These are phyloP conservation scores for Ramularia endophylla DNA, from an alignment of 2,329 filamentous ascomycete genomes.

Conservation along the genomic window DNA sequence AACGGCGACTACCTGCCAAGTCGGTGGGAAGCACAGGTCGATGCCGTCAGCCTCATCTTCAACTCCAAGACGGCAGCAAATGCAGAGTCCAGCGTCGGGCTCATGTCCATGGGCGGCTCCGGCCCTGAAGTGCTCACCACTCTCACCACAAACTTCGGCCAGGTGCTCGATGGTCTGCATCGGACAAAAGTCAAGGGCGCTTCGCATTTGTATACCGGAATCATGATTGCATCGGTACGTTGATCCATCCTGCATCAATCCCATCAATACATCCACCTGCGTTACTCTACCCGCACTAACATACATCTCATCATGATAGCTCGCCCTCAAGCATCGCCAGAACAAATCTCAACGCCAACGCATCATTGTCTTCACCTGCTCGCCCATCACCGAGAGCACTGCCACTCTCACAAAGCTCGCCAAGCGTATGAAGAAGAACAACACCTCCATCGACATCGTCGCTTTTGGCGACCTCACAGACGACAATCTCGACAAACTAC, in stretches of 20 bases:
- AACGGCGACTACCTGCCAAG: slow-evolving; percentile 92
- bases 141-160: slow-evolving; percentile 91
- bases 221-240: slow-evolving; percentile 89
- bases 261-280: background rate
- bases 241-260: background rate
- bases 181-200: slow-evolving; percentile 90
- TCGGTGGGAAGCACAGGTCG: slow-evolving; percentile 91
- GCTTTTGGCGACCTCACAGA: slow-evolving; percentile 91
- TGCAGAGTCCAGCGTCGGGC: slow-evolving; percentile 90
- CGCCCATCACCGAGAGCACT: slow-evolving; percentile 81
- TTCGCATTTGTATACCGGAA: slow-evolving; percentile 82
- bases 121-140: slow-evolving; percentile 97
- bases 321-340: slow-evolving; percentile 94
- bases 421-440: slow-evolving; percentile 99
- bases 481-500: slow-evolving; percentile 81
- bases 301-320: slow-evolving; percentile 48
- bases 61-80: slow-evolving; percentile 92
- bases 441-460: slow-evolving; percentile 88
- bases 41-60: slow-evolving; percentile 93
- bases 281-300: slow-evolving; percentile 8
- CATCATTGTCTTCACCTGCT: slow-evolving; percentile 96
- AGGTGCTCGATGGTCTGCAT: slow-evolving; percentile 87
- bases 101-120: slow-evolving; percentile 94
- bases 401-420: slow-evolving; percentile 83
- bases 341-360: slow-evolving; percentile 96